Evolutionary conservation across 495 filamentous ascomycete species (phyloP).

Genomic region (Neurospora sp.): DNA sequence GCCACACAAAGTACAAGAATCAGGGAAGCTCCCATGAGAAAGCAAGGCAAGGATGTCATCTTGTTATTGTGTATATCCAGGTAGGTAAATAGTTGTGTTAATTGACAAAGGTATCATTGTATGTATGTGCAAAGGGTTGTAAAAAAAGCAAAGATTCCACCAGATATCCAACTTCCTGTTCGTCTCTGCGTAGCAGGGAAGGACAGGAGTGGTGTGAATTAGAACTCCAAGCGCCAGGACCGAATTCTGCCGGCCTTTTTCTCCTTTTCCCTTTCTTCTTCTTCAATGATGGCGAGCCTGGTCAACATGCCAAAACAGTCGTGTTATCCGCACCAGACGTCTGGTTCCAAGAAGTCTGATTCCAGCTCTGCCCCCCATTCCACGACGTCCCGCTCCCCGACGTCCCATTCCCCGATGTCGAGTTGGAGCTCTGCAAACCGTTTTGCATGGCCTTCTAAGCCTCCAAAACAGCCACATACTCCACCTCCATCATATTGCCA

Average conservation of each 20-base stretch:
- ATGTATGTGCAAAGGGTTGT: no score
- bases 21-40: no score
- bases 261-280: not conserved
- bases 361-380: not conserved
- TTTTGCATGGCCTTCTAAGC: not conserved
- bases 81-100: no score
- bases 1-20: no score
- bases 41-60: no score
- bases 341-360: not conserved
- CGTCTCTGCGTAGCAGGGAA: not conserved
- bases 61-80: no score
- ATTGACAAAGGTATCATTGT: no score
- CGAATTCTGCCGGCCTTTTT: not conserved
- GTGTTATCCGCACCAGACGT: not conserved
- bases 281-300: not conserved
- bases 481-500: conserved; percentile 42
- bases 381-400: not conserved
- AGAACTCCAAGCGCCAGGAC: not conserved
- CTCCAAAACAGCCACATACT: conserved; percentile 33
- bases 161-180: no score
- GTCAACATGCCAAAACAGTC: not conserved
- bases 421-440: not conserved
- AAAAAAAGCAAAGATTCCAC: no score
- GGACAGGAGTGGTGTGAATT: not conserved
- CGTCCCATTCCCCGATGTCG: not conserved